phyloP scores from a whole-genome alignment of 257 asterid species.

The Nicotiana tomentosiformis region DNA sequence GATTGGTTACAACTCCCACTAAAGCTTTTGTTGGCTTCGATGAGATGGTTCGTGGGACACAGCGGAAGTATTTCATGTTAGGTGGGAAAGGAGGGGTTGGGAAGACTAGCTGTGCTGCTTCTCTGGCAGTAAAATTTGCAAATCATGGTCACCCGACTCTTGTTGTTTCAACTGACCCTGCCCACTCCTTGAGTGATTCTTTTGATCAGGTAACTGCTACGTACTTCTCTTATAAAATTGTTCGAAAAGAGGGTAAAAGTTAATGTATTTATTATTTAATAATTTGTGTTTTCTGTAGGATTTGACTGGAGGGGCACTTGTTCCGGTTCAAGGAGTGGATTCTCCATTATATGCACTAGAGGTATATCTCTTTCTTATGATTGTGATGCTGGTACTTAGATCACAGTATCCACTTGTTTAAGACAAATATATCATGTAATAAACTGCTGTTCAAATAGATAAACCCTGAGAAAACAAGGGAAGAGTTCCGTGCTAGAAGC shows the following conservation, averaged over 20 bases:
- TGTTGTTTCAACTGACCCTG: constrained; percentile 70
- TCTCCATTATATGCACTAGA: constrained; percentile 69
- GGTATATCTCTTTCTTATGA: constrained; percentile 25
- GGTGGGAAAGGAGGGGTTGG: constrained; percentile 94
- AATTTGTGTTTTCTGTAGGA: constrained; percentile 30
- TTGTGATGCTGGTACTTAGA: constrained; percentile 2
- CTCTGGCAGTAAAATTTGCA: constrained; percentile 74
- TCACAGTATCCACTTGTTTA: not conserved
- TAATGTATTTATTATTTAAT: not conserved
- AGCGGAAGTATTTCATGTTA: constrained; percentile 63
- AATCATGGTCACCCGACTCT: constrained; percentile 57
- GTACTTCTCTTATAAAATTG: not conserved
- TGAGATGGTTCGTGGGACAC: constrained; percentile 47
- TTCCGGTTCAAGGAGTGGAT: constrained; percentile 63
- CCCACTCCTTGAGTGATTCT: constrained; percentile 76
- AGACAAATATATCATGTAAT: not conserved
- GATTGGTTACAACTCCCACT: constrained; percentile 29
- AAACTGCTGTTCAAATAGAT: constrained; percentile 29
- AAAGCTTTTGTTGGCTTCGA: constrained; percentile 37
- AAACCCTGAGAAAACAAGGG: constrained; percentile 53
- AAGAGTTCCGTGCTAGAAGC: constrained; percentile 40
- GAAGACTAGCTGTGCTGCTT: constrained; percentile 81
- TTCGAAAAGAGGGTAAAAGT: not conserved
- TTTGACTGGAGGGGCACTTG: constrained; percentile 64
- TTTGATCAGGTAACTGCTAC: constrained; percentile 52